phyloP scores from a whole-genome alignment of 768 basidiomycete species.

The Cyathus striatus region DNA sequence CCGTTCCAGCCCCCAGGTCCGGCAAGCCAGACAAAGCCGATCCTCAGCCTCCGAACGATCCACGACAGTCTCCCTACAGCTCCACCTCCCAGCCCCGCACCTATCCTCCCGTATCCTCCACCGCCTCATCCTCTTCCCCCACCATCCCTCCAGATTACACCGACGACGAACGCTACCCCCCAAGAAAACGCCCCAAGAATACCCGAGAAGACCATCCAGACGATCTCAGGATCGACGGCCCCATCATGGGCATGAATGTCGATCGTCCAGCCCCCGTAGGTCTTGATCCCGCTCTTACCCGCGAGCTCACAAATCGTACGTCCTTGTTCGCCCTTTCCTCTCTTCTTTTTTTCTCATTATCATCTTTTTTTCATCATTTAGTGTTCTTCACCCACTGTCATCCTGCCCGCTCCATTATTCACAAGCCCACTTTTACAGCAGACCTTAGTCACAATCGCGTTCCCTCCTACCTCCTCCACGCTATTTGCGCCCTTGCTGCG shows the following conservation, averaged over 20 bases:
- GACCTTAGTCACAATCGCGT: conserved; percentile 62
- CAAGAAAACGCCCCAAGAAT: conserved; percentile 48
- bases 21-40: conserved; percentile 38
- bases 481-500: conserved; percentile 75
- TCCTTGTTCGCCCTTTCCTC: conserved; percentile 10
- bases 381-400: conserved; percentile 84
- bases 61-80: conserved; percentile 9
- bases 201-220: conserved; percentile 32
- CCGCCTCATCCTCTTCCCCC: conserved; percentile 11
- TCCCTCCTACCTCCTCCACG: conserved; percentile 65
- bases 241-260: conserved; percentile 27
- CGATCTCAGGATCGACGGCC: conserved; percentile 34
- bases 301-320: conserved; percentile 73
- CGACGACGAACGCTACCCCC: conserved; percentile 33
- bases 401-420: conserved; percentile 70
- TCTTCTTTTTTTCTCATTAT: conserved; percentile 7
- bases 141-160: conserved; percentile 20
- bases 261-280: conserved; percentile 39
- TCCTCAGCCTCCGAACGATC: conserved; percentile 16
- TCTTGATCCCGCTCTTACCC: conserved; percentile 58
- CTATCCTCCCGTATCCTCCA: conserved; percentile 16
- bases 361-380: conserved; percentile 19
- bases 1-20: conserved; percentile 68
- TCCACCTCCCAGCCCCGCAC: conserved; percentile 11
- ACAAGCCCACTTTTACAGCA: conserved; percentile 72